phyloP scores from a whole-genome alignment of 371 early-diverging fungal genomes.

The Capniomyces stellatus region DNA sequence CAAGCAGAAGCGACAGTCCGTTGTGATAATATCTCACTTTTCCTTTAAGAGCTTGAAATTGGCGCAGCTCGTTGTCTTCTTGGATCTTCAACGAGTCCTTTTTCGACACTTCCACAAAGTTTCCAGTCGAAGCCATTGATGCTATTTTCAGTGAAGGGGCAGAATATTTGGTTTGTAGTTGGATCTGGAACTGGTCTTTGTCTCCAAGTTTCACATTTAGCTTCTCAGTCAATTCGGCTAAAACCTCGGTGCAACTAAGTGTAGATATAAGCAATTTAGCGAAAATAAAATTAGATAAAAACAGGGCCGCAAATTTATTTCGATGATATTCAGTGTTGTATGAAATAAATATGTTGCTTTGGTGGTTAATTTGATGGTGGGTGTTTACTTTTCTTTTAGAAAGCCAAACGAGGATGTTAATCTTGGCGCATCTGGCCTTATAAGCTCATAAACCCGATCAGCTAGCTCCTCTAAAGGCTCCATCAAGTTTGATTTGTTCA shows the following conservation, averaged over 20 bases:
- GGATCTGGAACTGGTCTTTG: background rate
- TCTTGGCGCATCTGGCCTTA: no score
- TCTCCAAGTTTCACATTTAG: background rate
- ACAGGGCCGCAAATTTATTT: no score
- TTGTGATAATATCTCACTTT: conserved; percentile 19
- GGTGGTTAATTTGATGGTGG: no score
- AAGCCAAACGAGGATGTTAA: no score
- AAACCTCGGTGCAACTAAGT: background rate
- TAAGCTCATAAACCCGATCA: no score
- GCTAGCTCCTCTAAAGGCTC: no score
- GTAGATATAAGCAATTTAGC: no score
- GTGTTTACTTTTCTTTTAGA: no score
- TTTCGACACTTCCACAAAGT: conserved; percentile 20
- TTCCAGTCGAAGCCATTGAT: background rate
- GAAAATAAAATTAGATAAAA: no score
- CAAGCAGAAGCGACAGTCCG: conserved; percentile 17
- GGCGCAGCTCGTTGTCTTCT: conserved; percentile 8
- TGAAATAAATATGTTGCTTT: no score
- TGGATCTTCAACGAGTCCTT: conserved; percentile 10
- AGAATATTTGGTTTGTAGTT: background rate
- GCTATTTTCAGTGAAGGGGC: background rate
- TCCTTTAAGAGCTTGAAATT: conserved; percentile 20
- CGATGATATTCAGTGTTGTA: no score
- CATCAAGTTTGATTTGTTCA: no score
- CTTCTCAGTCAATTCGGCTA: background rate